Evolutionary conservation across 495 filamentous ascomycete species (phyloP).

Genomic region (Trichoderma reesei): DNA sequence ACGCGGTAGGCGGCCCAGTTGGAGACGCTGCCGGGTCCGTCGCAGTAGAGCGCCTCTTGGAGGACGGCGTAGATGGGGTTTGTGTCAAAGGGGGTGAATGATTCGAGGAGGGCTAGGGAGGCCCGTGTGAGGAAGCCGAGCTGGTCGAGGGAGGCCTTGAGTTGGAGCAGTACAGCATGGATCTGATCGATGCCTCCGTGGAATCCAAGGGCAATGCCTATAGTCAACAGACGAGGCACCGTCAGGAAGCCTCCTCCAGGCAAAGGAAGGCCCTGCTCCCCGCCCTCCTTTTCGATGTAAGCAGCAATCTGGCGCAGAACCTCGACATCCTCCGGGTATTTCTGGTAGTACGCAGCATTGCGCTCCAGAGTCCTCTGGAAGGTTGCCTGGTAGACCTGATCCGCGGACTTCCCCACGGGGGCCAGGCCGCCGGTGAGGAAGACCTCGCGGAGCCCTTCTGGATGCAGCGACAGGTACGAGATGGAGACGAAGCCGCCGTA

Average conservation of each 20-base stretch:
- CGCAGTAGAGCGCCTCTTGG: slow-evolving; percentile 80
- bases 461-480: slow-evolving; percentile 73
- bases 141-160: slow-evolving; percentile 57
- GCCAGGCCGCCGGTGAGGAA: slow-evolving; percentile 79
- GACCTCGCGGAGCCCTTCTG: slow-evolving; percentile 67
- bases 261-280: slow-evolving; percentile 34
- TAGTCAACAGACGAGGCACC: slow-evolving; percentile 56
- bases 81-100: slow-evolving; percentile 55
- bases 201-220: slow-evolving; percentile 67
- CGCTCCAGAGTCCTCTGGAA: slow-evolving; percentile 51
- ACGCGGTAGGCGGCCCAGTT: slow-evolving; percentile 42
- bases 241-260: slow-evolving; percentile 62
- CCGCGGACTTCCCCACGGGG: slow-evolving; percentile 58
- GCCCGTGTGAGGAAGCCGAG: slow-evolving; percentile 65
- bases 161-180: slow-evolving; percentile 60
- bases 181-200: slow-evolving; percentile 64
- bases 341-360: slow-evolving; percentile 71
- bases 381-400: slow-evolving; percentile 64
- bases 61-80: slow-evolving; percentile 74
- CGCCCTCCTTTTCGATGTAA: slow-evolving; percentile 46
- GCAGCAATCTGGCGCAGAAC: slow-evolving; percentile 55
- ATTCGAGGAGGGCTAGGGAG: slow-evolving; percentile 57
- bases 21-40: slow-evolving; percentile 32
- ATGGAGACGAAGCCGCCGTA: slow-evolving; percentile 82
- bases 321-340: slow-evolving; percentile 75